These are phyloP conservation scores for Zygosaccharomyces bailii DNA, from an alignment of 805 yeast species.

Conservation along the genomic window DNA sequence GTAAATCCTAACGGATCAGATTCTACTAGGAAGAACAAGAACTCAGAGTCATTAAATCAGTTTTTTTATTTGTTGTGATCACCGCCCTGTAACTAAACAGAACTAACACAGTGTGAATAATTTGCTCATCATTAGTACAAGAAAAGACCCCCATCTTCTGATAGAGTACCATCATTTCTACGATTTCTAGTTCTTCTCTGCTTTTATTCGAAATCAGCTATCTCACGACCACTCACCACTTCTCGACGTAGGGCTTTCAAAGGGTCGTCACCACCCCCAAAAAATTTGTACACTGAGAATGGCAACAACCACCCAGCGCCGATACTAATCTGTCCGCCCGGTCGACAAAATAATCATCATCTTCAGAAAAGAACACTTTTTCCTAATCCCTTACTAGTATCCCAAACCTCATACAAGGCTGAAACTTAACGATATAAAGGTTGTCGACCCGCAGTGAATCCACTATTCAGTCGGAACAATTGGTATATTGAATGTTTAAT, in stretches of 20 bases:
- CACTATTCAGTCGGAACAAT: conserved; percentile 44
- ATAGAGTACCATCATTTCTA: conserved; percentile 3
- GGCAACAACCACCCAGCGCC: conserved; percentile 24
- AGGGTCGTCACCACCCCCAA: conserved; percentile 28
- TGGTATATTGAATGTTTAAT: conserved; percentile 35
- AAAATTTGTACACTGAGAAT: conserved; percentile 39
- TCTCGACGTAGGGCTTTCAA: conserved; percentile 27
- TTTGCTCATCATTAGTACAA: conserved; percentile 8
- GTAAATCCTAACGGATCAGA: not conserved
- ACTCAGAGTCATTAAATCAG: conserved; percentile 43
- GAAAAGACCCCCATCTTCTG: conserved; percentile 11
- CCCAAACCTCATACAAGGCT: conserved; percentile 43
- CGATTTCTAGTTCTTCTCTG: not conserved
- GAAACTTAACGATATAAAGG: conserved; percentile 45
- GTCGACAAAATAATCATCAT: conserved; percentile 43
- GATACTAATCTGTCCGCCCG: conserved; percentile 49
- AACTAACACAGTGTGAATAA: conserved; percentile 42
- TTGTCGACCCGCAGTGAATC: conserved; percentile 41
- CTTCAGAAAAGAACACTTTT: conserved; percentile 6
- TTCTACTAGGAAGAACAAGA: not conserved
- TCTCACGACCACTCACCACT: conserved; percentile 42
- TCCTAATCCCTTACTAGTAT: not conserved
- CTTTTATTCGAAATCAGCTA: conserved; percentile 30
- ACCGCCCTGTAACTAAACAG: conserved; percentile 32
- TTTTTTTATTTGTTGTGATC: conserved; percentile 36